Evolutionary conservation across 75 land plant species (phyloP), one percentile per base, ranked within the genome.

Genomic region (Selaginella tamariscina): DNA sequence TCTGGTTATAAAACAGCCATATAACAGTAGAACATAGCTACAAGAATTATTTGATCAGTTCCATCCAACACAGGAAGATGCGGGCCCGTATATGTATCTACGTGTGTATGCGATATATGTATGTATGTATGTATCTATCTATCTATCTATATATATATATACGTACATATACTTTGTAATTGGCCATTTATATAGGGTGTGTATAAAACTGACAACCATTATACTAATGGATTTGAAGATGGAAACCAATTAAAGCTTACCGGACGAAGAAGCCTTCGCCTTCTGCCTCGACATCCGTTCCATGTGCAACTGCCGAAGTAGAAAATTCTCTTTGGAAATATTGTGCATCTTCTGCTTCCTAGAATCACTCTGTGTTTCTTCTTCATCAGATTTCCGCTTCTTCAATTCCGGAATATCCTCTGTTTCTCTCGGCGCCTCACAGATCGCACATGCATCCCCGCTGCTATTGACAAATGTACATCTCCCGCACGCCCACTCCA

Each of bases 221-320:
- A n/a, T n/a, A n/a, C n/a, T n/a, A n/a, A n/a, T n/a, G n/a, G n/a
- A 39, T 15, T 15, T 39, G 15, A 39, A 39, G 49, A 39, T 5
- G 49, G 15, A 39, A 39, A 39, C 11, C 49, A 39, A 15, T 39
- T 5, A 39, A 39, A 65, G 15, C 18, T 27, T 24, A 65, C 66
- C 66, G 18, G 66, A 24, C 2, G 1, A 29, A 31, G 72, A 31
- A 22, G 49, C 65, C 26, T 24, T 31, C 24, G n/a, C 32, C 13
- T 32, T 31, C 72, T 56, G 29, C 33, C 73, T 65, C 24, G 56
- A 49, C 68, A 71, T 64, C 54, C 73, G 62, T 66, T 71, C 73
- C 68, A 24, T 32, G 30, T 71, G 73, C 23, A 71, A 31, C 54
- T 59, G 2, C 54, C 64, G 62, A 24, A 71, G 68, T 26, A 71